Conservation (phyloP, 2,329 filamentous ascomycete genomes). For the Xenosphaeropsis pyriputrescens region DNA sequence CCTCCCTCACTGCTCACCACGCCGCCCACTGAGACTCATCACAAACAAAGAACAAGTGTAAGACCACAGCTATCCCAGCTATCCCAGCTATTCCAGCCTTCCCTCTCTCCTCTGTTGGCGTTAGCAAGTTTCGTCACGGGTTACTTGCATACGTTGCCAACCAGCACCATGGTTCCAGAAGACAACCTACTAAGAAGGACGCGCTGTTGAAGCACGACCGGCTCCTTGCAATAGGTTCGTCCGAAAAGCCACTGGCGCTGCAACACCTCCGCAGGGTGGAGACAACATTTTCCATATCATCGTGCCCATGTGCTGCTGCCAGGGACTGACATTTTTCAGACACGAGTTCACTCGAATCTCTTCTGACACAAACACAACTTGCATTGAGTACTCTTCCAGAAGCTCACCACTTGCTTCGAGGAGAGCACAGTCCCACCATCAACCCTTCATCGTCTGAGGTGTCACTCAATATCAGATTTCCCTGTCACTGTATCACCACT, state of each 20-base stretch:
- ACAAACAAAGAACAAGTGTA: no score
- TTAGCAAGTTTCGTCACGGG: constrained; percentile 12
- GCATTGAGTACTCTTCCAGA: constrained; percentile 15
- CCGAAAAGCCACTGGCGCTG: constrained; percentile 15
- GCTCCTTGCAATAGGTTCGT: constrained; percentile 20
- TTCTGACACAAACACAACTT: constrained; percentile 6
- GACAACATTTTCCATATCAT: constrained; percentile 15
- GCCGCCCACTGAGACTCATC: no score
- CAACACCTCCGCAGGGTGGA: constrained; percentile 12
- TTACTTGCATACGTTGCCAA: constrained; percentile 11
- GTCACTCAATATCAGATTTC: neutral
- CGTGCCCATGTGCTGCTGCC: neutral
- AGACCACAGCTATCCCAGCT: no score
- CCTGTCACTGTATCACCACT: neutral
- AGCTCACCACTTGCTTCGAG: constrained; percentile 8
- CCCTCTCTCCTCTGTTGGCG: constrained; percentile 4
- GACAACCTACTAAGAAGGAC: constrained; percentile 10
- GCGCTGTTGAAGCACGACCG: constrained; percentile 15
- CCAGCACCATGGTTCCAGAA: constrained; percentile 14
- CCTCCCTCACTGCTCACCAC: no score
- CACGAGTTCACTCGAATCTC: neutral
- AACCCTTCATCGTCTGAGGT: no score
- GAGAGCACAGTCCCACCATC: constrained; percentile 1
- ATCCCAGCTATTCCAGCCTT: no score
- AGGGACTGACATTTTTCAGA: neutral